Conservation (phyloP, 768 basidiomycete species). For the Amylocystis lapponica region DNA sequence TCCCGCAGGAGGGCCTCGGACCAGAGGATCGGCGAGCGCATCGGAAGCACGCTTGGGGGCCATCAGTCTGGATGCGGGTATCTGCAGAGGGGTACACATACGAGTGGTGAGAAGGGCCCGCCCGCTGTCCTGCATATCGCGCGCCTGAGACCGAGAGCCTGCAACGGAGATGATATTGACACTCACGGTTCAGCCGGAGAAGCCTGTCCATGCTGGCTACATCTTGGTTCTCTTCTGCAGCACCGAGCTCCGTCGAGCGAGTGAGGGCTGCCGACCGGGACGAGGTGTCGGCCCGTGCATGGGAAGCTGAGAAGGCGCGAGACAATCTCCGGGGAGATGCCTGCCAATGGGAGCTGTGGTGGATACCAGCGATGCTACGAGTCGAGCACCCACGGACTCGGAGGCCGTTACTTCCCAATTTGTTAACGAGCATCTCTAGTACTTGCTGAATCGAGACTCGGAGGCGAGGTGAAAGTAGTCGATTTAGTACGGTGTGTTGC, state of each 20-base stretch:
- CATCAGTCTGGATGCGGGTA: background rate
- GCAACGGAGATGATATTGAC: background rate
- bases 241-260: conserved; percentile 17
- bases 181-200: conserved; percentile 53
- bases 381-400: too few relatives aligned
- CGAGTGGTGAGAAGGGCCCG: conserved; percentile 14
- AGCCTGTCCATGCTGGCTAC: conserved; percentile 52
- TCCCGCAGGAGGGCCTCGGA: conserved; percentile 40
- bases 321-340: too few relatives aligned
- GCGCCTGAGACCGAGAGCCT: conserved; percentile 10
- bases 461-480: too few relatives aligned
- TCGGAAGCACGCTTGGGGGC: conserved; percentile 46
- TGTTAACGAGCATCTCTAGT: too few relatives aligned
- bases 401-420: too few relatives aligned
- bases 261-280: too few relatives aligned
- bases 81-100: background rate
- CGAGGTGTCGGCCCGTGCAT: too few relatives aligned
- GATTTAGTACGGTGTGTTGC: too few relatives aligned
- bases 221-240: conserved; percentile 49
- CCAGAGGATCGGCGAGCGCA: conserved; percentile 50
- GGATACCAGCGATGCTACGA: too few relatives aligned
- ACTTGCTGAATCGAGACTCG: too few relatives aligned
- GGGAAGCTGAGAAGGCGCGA: too few relatives aligned
- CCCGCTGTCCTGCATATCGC: conserved; percentile 10
- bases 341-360: too few relatives aligned